Base-by-base conservation (phyloP, 306 rosid species). In the Ziziphus jujuba region DNA sequence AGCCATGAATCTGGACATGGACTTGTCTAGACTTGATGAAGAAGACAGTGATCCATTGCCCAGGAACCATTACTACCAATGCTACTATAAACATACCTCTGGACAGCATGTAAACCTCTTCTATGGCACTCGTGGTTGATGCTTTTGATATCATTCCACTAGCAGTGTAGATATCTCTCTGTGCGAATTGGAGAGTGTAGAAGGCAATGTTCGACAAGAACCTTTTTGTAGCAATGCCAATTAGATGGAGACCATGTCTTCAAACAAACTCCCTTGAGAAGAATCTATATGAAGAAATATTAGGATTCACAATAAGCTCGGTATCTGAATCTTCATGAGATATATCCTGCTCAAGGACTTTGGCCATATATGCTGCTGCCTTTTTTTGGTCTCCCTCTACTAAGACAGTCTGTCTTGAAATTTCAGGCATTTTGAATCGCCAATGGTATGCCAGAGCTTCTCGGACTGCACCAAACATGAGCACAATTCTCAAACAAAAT, bases 401-500 rank as follows among this genome's bases (percentile, higher is more conserved):
- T 48, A 69, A 58, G 58, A 65, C 73, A 9, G 73, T 69, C 57
- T 58, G 57, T 17, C 65, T 19, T 9, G 65, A 48, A 28, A 65
- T 69, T 57, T 69, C 24, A 10, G 73, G 65, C 73, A 58, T 69
- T 34, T 69, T 57, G 1, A 45, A 15, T 22, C 65, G 43, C 73
- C 73, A 58, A 49, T 69, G 57, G 20, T 43, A 69, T 19, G 65
- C 57, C 34, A 69, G 34, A 58, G 65, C 73, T 7, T 65, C 57
- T 2, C 65, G 65, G 47, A 69, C 14, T 17, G 65, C 65, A 0
- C 36, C 58, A 17, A 56, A 68, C 72, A 56, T 68, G 47, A 68
- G 72, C 21, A 56, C 72, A 22, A 33, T 69, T 17, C 65, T 15
- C 73, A 69, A 20, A 69, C 73, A 69, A 69, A 69, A 16, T 69